Percentiles rank a stretch among this genome's conserved stretches.
Conservation (phyloP, 1,284 basidiomycete genomes). For the Papiliotrema laurentii region DNA sequence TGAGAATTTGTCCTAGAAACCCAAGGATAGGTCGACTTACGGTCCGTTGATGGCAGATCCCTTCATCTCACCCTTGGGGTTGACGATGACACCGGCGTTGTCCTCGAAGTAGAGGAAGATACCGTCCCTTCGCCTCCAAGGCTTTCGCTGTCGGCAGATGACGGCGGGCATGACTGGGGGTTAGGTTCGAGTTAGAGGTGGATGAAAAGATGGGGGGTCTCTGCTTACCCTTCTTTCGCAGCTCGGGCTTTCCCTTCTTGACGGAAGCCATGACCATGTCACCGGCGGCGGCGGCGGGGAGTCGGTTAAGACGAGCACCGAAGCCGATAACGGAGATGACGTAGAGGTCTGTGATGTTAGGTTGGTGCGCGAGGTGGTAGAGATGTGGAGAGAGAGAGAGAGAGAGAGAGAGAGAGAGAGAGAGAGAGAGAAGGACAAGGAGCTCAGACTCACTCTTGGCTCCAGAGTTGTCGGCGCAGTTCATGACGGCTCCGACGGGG, state of each 20-base stretch:
- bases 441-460: conserved; percentile 66
- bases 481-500: conserved; percentile 96
- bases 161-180: conserved; percentile 86
- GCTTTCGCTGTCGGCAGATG: conserved; percentile 95
- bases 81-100: conserved; percentile 95
- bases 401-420: neutral
- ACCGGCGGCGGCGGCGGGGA: conserved; percentile 96
- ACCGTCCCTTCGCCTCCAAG: conserved; percentile 96
- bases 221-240: conserved; percentile 95
- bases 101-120: conserved; percentile 98
- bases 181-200: too few species aligned
- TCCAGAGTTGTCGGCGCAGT: conserved; percentile 99
- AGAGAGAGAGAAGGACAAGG: neutral
- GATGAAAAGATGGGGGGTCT: too few species aligned
- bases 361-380: neutral
- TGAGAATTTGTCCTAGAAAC: neutral
- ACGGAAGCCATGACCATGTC: conserved; percentile 99
- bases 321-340: conserved; percentile 60
- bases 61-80: conserved; percentile 99
- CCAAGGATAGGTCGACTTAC: conserved; percentile 22
- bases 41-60: conserved; percentile 98
- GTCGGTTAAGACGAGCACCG: conserved; percentile 93
- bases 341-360: conserved; percentile 42
- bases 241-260: conserved; percentile 99
- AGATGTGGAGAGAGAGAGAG: too few species aligned